A percentile compares a stretch with the other conserved stretches of the same genome.
Conservation (phyloP, 371 early-diverging fungal genomes). For the Circinella umbellata region DNA sequence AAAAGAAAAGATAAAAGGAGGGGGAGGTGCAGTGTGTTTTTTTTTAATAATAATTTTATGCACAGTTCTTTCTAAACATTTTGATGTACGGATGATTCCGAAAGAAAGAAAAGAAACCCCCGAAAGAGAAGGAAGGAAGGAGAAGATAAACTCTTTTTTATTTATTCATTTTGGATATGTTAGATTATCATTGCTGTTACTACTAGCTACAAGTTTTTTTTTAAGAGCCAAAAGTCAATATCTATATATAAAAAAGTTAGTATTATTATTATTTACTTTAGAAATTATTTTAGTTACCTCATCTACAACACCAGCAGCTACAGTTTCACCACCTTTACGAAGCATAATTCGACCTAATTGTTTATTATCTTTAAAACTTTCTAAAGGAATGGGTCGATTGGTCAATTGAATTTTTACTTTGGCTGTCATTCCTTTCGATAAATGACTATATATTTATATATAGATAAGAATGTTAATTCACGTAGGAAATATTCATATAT, state of each 20-base stretch:
- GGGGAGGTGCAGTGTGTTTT: no score
- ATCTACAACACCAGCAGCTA: slow-evolving; percentile 91
- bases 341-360: slow-evolving; percentile 91
- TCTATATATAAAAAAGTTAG: slow-evolving; percentile 27
- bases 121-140: background rate
- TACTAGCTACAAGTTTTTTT: background rate
- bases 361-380: slow-evolving; percentile 82
- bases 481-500: no score
- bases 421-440: slow-evolving; percentile 83
- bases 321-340: slow-evolving; percentile 82
- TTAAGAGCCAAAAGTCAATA: slow-evolving; percentile 53
- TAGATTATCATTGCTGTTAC: no score
- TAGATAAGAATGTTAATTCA: background rate
- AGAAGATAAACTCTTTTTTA: no score
- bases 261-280: background rate
- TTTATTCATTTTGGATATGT: background rate
- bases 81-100: no score
- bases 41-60: no score
- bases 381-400: slow-evolving; percentile 81
- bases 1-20: no score
- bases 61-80: no score
- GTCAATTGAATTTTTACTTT: slow-evolving; percentile 77
- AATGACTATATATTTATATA: slow-evolving; percentile 43
- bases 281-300: slow-evolving; percentile 37
- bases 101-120: background rate